phyloP scores from a whole-genome alignment of 305 asterid genomes.

The Fraxinus xanthoxyloides region DNA sequence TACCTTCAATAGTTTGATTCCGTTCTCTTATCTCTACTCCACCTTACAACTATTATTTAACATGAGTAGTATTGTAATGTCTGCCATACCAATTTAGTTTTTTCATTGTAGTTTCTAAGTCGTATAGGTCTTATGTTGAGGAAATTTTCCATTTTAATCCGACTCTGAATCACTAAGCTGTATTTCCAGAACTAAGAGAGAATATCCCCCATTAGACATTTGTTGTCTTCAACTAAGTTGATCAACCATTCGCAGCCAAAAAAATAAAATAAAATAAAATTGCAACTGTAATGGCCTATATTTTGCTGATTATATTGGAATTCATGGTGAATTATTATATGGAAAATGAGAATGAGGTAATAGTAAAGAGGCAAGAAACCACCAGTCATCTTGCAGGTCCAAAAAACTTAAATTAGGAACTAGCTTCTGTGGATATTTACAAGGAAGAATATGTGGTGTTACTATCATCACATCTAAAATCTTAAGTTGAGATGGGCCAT shows the following conservation, averaged over 20 bases:
- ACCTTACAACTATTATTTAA: neutral
- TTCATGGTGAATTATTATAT: neutral
- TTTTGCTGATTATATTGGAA: neutral
- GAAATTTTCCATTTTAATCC: neutral
- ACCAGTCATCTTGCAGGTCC: neutral
- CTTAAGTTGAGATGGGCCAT: neutral
- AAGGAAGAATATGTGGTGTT: neutral
- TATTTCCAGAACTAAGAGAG: neutral
- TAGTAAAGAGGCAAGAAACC: neutral
- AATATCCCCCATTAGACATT: neutral
- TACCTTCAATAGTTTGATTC: conserved; percentile 3
- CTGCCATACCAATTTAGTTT: neutral
- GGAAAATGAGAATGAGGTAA: conserved; percentile 4
- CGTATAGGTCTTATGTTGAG: neutral
- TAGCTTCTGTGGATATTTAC: neutral
- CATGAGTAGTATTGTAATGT: neutral
- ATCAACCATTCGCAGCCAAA: neutral
- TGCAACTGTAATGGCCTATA: neutral
- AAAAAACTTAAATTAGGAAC: neutral
- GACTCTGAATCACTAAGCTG: neutral
- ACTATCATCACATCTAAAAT: neutral
- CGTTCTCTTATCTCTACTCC: neutral
- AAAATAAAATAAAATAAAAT: neutral
- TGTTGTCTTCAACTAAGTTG: neutral
- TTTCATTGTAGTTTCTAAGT: neutral